Evolutionary conservation across 495 filamentous ascomycete genomes (phyloP).

Genomic region (Chaetomidium leptoderma): DNA sequence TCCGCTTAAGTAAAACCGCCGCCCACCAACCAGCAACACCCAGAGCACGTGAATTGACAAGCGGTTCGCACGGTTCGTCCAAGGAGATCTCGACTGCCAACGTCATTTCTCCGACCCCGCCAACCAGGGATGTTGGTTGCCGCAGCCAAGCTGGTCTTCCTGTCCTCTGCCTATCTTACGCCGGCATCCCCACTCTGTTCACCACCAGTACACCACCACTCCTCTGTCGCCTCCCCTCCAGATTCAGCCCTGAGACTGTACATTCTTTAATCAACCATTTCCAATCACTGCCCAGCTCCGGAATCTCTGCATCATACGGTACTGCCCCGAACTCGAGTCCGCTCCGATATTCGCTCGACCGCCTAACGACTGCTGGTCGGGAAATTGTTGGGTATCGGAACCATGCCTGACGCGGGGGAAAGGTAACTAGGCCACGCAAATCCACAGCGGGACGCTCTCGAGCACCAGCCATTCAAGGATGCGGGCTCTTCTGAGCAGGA

Average conservation of each 20-base stretch:
- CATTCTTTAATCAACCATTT: neutral
- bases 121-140: neutral
- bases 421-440: conserved; percentile 31
- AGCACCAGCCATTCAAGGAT: neutral
- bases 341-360: neutral
- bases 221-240: neutral
- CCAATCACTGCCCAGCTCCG: neutral
- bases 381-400: conserved; percentile 1
- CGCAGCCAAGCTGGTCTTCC: conserved; percentile 11
- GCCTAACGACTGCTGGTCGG: neutral
- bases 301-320: neutral
- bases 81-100: conserved; percentile 8
- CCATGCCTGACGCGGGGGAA: conserved; percentile 45
- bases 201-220: neutral
- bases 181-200: conserved; percentile 8
- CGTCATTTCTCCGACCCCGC: conserved; percentile 12
- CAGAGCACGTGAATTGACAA: conserved; percentile 15
- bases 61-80: neutral
- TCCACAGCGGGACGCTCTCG: neutral
- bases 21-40: neutral
- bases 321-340: neutral
- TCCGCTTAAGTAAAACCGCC: neutral
- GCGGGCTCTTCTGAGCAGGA: neutral
- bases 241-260: neutral
- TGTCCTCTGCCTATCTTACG: too few species aligned